Base-by-base conservation (phyloP, 768 basidiomycete species). In the Suillus plorans region DNA sequence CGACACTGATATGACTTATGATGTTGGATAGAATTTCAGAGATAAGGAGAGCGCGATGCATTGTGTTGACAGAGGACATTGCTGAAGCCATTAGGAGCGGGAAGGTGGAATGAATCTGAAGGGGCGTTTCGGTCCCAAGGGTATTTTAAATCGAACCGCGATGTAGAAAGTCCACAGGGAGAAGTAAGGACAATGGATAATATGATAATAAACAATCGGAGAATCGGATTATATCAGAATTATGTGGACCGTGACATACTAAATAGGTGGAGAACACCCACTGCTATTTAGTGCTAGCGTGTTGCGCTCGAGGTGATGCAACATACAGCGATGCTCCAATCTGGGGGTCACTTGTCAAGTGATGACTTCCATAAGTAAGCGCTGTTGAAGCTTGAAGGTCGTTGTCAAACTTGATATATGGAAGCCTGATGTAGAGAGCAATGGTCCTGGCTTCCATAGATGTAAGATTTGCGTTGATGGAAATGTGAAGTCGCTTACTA, bases 31-130 rank as follows among this genome's bases (percentile, higher is more conserved):
- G 9, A 53, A 53, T 20, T 53, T 53, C 52, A 34, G 28, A 20
- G 20, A 53, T 5, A 12, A 34, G 28, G 5, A 53, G 58, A n/a
- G 58, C 58, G 28, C 37, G 58, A 53, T 20, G 52, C 52, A 53
- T 20, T 20, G 31, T 53, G 31, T 53, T 34, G 53, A 25, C 22
- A 42, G 57, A 53, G 1, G 45, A 13, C 13, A 53, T 75, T 73
- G 68, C 84, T 80, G 81, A 85, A 87, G 82, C n/a, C 10, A 10
- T 45, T 16, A 16, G 52, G 18, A 7, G n/a, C 0, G 14, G 22
- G 25, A 10, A 18, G 28, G 28, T 31, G 52, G 9, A 10, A 25
- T 31, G 28, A 10, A 18, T 31, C 6, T 18, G 16, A 20, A 61
- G 8, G 72, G 72, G 34, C 64, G 49, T 34, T 66, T 66, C 6